Evolutionary conservation across 441 rosid species (phyloP).

Genomic region (Euphorbia schlechtendalii): DNA sequence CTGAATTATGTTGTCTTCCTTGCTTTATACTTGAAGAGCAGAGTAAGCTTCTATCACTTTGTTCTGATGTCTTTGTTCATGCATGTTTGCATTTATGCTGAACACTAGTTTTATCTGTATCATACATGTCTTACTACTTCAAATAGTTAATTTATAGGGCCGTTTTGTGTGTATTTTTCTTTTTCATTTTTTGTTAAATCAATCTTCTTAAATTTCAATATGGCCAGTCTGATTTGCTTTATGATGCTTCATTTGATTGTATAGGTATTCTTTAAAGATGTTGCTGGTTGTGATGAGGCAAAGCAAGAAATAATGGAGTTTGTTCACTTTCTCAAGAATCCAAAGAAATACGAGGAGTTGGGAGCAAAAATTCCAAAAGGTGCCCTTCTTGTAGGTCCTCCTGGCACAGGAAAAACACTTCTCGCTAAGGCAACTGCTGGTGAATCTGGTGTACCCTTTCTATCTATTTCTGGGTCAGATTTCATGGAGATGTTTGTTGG

Average conservation of each 20-base stretch:
- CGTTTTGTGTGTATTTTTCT: background rate
- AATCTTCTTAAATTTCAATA: background rate
- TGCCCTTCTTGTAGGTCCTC: slow-evolving; percentile 62
- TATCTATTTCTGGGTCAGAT: slow-evolving; percentile 60
- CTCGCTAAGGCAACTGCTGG: slow-evolving; percentile 75
- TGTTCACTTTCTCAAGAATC: slow-evolving; percentile 67
- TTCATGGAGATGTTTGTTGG: slow-evolving; percentile 74
- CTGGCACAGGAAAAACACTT: slow-evolving; percentile 69
- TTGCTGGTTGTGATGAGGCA: slow-evolving; percentile 78
- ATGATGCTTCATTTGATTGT: slow-evolving; percentile 19
- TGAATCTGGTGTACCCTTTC: slow-evolving; percentile 60
- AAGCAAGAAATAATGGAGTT: slow-evolving; percentile 69
- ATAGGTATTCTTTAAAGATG: slow-evolving; percentile 57
- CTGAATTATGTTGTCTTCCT: no score
- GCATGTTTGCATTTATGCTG: background rate
- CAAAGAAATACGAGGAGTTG: slow-evolving; percentile 56
- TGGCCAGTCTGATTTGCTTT: slow-evolving; percentile 9
- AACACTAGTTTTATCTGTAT: no score
- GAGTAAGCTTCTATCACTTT: background rate
- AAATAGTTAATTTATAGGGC: background rate
- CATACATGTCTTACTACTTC: background rate
- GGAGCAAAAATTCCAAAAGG: slow-evolving; percentile 72
- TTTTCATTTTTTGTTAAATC: background rate
- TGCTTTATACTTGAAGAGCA: background rate
- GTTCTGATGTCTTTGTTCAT: slow-evolving; percentile 4